These are phyloP conservation scores for Trichoderma sp. DNA, from an alignment of 2,329 filamentous ascomycete genomes.

Conservation along the genomic window DNA sequence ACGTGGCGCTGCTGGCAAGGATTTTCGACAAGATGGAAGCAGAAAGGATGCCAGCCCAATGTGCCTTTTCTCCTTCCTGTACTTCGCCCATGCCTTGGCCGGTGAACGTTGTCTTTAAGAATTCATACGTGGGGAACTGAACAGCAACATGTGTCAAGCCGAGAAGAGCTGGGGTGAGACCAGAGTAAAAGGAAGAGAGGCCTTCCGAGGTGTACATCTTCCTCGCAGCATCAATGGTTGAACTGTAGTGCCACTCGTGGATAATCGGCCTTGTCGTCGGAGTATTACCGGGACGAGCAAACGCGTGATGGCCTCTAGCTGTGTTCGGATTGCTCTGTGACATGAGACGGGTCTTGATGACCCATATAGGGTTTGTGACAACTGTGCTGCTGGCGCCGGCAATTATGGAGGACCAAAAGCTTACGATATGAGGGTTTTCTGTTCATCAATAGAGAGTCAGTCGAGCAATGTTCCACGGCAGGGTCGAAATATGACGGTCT, in stretches of 20 bases:
- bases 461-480: slow-evolving; percentile 6
- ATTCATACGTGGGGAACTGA: slow-evolving; percentile 95
- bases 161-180: slow-evolving; percentile 84
- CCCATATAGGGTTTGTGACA: slow-evolving; percentile 97
- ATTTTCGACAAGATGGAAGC: slow-evolving; percentile 94
- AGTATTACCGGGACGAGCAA: slow-evolving; percentile 50
- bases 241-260: slow-evolving; percentile 84
- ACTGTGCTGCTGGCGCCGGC: slow-evolving; percentile 92
- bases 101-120: slow-evolving; percentile 84
- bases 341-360: slow-evolving; percentile 98
- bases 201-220: slow-evolving; percentile 97
- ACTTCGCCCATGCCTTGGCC: slow-evolving; percentile 80
- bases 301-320: slow-evolving; percentile 43
- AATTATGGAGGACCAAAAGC: slow-evolving; percentile 84
- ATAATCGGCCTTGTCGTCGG: slow-evolving; percentile 54
- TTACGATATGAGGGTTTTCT: slow-evolving; percentile 76
- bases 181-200: slow-evolving; percentile 88
- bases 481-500: slow-evolving; percentile 21
- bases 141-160: slow-evolving; percentile 94
- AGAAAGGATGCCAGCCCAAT: slow-evolving; percentile 79
- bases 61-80: slow-evolving; percentile 45
- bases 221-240: slow-evolving; percentile 83
- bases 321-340: slow-evolving; percentile 66
- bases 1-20: slow-evolving; percentile 89
- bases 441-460: slow-evolving; percentile 9